Base-by-base conservation (phyloP, 116 monocot genomes). In the Posidonia oceanica region DNA sequence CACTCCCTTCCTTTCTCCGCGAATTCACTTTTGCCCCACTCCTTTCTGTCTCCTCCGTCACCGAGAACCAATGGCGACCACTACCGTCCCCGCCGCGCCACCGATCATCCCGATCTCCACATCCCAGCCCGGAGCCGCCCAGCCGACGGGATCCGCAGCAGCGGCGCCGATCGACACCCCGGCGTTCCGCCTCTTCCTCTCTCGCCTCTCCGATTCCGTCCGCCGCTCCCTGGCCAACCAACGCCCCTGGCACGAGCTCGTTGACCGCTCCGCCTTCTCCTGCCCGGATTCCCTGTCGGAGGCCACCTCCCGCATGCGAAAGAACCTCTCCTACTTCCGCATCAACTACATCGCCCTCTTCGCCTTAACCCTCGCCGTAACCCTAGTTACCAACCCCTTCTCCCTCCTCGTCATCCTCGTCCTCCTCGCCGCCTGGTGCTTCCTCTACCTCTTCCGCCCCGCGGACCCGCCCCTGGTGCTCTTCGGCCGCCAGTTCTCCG, bases 321-420 rank as follows among this genome's bases (percentile, higher is more conserved):
- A 83, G 77, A 97, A 97, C 80, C 76, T 85, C 75, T 66, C 81
- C 71, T 97, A 97, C 80, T 97, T 97, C 82, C 83, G 85, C 61
- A 79, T 87, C 80, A 97, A 97, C 80, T 97, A 97, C 79, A 38
- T 75, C 67, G 76, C 79, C 37, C 10, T 92, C 76, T 62, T 97
- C 58, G 80, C 83, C 68, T 59, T 61, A 71, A 78, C 65, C 72
- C 81, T 80, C 72, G 80, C 86, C 66, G 67, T 78, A 55, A 77
- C 83, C 68, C 80, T 93, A 60, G 44, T 88, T 67, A 62, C 87
- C 69, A 68, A 90, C 70, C 87, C 91, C 39, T 64, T 78, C 66
- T 80, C 87, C 66, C 84, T 87, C 75, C 37, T 87, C 66, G 68
- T 78, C 39, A 82, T 87, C 76, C 72, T 84, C 61, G 63, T 59